A percentile compares a stretch with the other conserved stretches of the same genome.
phyloP scores from a whole-genome alignment of 2,329 filamentous ascomycete species.

The Triangularia setosa region DNA sequence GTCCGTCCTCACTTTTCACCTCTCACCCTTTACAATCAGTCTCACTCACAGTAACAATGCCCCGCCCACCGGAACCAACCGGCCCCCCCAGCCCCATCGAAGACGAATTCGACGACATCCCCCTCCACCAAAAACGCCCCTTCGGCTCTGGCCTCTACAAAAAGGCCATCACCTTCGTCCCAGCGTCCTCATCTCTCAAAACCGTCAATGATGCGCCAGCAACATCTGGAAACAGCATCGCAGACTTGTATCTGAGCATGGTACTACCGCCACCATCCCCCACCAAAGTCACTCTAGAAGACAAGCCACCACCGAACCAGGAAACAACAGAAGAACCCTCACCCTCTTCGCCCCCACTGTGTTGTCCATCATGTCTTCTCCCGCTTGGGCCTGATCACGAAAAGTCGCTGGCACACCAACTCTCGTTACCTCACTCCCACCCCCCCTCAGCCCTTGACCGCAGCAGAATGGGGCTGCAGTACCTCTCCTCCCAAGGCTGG shows the following conservation, averaged over 20 bases:
- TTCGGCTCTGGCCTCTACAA: constrained; percentile 56
- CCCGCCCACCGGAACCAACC: constrained; percentile 4
- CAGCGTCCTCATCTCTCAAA: constrained; percentile 37
- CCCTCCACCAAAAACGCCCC: constrained; percentile 49
- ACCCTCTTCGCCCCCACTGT: too few species aligned
- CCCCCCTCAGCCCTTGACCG: constrained; percentile 70
- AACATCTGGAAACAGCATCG: constrained; percentile 26
- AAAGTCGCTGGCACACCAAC: constrained; percentile 65
- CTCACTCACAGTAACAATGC: neutral
- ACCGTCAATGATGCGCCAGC: neutral
- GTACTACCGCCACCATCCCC: constrained; percentile 38
- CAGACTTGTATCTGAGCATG: constrained; percentile 63
- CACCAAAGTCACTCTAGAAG: constrained; percentile 19
- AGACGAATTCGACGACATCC: constrained; percentile 44
- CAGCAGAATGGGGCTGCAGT: constrained; percentile 63
- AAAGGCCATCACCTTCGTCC: constrained; percentile 54
- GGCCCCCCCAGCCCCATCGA: constrained; percentile 2
- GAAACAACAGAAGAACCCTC: neutral
- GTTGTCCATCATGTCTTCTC: constrained; percentile 62
- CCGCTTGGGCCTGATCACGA: constrained; percentile 50
- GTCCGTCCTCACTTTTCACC: neutral
- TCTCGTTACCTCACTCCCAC: constrained; percentile 64
- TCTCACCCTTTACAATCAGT: neutral
- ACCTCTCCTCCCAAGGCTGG: constrained; percentile 66
- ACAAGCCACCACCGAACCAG: neutral